Percentiles rank a stretch among this genome's conserved stretches.
Evolutionary conservation across 2,329 filamentous ascomycete genomes (phyloP).

Genomic region (Penicillium sp.): DNA sequence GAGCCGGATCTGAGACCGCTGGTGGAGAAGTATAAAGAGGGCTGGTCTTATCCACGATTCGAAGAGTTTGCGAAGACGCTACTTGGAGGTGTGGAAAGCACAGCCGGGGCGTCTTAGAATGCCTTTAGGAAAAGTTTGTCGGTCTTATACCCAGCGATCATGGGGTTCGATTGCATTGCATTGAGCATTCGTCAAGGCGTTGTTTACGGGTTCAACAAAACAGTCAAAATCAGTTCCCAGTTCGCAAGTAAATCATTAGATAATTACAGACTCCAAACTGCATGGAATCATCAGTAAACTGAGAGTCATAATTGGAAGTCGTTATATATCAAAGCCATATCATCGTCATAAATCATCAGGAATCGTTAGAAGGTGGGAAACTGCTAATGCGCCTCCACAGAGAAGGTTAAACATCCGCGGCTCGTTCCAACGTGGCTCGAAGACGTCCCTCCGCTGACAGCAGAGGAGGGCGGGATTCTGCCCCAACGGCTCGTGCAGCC

Average conservation of each 20-base stretch:
- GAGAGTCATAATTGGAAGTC: neutral
- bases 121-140: neutral
- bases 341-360: slow-evolving; percentile 11
- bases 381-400: neutral
- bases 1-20: slow-evolving; percentile 32
- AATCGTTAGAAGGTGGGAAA: slow-evolving; percentile 1
- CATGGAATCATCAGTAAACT: neutral
- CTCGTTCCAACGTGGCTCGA: slow-evolving; percentile 33
- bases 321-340: slow-evolving; percentile 6
- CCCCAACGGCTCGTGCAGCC: slow-evolving; percentile 19
- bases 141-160: neutral
- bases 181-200: slow-evolving; percentile 3
- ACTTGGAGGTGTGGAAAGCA: slow-evolving; percentile 26
- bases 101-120: neutral
- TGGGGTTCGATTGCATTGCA: slow-evolving; percentile 13
- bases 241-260: neutral
- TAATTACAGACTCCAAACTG: neutral
- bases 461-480: slow-evolving; percentile 15
- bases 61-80: slow-evolving; percentile 39
- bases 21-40: slow-evolving; percentile 42
- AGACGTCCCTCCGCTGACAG: slow-evolving; percentile 36
- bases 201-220: neutral
- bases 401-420: neutral
- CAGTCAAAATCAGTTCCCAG: neutral
- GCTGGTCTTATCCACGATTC: slow-evolving; percentile 42